Evolutionary conservation across 2,329 filamentous ascomycete genomes (phyloP), one percentile per base, ranked within the genome.

Genomic region (Beauveria sp.): DNA sequence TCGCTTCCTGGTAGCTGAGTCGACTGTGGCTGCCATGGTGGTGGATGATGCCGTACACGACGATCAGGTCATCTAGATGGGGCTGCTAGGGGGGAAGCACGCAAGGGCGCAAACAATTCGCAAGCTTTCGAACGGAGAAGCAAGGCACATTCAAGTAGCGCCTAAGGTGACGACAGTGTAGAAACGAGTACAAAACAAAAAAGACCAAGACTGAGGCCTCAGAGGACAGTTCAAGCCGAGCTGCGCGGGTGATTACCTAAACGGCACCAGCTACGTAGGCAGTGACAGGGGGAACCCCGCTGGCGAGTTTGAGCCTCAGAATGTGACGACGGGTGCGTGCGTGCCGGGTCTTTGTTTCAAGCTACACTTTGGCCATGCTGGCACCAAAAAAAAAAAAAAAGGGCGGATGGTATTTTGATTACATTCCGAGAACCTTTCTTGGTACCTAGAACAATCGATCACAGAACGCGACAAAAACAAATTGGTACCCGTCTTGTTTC

Each of bases 1-100:
- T 77, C 82, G 88, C 77, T 91, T 96, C 65, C 93, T 86, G 73
- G 79, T 80, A 62, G 76, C 73, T 53, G 81, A 74, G 67, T 84
- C 81, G 38, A 85, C 76, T 14, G 59, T 20, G 45, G 69, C 62
- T 49, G 78, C 75, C 78, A 80, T 80, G 62, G 62, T 62, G 53
- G 28, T 38, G 22, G 34, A 22, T 22, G 34, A 43, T 10, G 52
- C 7, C 34, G 34, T 26, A 48, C 7, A 34, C 18, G 40, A 38
- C 10, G 26, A 14, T n/a, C 34, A 38, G 48, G 26, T 34, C 22
- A 42, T 34, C 26, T 14, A 14, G 9, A 54, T 34, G 22, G 18
- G 28, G 26, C 20, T 24, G 31, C 48, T 12, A 20, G 26, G 34
- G 12, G 16, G 16, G 12, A 16, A 43, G 28, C 56, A 43, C 31